Evolutionary conservation across 176 grass and related monocot genomes (phyloP).

Genomic region (Avena atlantica): DNA sequence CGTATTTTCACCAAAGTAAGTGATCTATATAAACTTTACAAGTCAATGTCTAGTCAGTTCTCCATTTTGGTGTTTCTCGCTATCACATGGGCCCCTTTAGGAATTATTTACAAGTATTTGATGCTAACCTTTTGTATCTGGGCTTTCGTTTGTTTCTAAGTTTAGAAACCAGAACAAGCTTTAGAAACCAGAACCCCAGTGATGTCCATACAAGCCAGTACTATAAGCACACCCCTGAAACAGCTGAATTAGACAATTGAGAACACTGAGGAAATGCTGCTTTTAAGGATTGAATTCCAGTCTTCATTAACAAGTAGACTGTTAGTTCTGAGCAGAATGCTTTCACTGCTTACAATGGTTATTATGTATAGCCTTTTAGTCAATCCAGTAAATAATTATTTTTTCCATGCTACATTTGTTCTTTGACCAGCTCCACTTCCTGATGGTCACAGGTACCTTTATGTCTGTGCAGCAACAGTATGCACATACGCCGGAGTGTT

Average conservation of each 20-base stretch:
- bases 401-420: not conserved
- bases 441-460: constrained; percentile 74
- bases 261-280: not conserved
- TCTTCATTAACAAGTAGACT: not conserved
- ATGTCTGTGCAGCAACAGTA: constrained; percentile 82
- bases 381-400: not conserved
- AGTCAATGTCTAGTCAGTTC: not conserved
- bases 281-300: not conserved
- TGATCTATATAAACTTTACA: constrained; percentile 32
- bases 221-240: not conserved
- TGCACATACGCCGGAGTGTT: constrained; percentile 77
- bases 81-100: not conserved
- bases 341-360: not conserved
- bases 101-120: constrained; percentile 5
- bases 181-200: not conserved
- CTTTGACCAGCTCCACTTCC: not conserved
- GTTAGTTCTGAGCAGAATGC: not conserved
- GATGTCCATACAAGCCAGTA: not conserved
- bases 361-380: not conserved
- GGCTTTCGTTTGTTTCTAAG: not conserved
- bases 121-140: not conserved
- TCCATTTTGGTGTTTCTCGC: not conserved
- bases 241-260: not conserved
- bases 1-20: constrained; percentile 98
- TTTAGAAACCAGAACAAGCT: not conserved